phyloP scores from a whole-genome alignment of 495 filamentous ascomycete species.

The Podospora pseudocomata region DNA sequence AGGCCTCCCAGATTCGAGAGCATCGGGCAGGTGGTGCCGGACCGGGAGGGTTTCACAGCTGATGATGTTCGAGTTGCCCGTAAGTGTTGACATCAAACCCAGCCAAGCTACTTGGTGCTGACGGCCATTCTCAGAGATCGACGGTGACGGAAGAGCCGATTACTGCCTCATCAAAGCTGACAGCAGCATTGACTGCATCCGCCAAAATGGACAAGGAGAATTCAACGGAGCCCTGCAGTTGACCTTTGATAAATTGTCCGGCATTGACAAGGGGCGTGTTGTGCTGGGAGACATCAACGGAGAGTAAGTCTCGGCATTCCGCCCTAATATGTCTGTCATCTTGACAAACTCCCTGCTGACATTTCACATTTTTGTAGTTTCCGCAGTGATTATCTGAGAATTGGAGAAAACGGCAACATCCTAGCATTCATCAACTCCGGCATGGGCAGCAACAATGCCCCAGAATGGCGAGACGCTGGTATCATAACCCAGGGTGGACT shows the following conservation, averaged over 20 bases:
- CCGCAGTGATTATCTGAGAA: constrained; percentile 10
- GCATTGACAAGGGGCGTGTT: not conserved
- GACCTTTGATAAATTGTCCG: not conserved
- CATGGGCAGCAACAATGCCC: not conserved
- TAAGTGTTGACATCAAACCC: not conserved
- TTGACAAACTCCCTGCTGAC: not conserved
- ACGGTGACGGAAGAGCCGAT: constrained; percentile 15
- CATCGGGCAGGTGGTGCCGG: constrained; percentile 5
- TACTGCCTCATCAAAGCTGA: constrained; percentile 10
- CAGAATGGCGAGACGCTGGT: not conserved
- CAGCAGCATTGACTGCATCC: not conserved
- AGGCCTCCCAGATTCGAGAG: constrained; percentile 9
- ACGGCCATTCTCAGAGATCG: constrained; percentile 8
- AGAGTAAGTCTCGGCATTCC: not conserved
- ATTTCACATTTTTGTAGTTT: not conserved
- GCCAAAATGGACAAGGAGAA: not conserved
- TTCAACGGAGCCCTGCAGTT: not conserved
- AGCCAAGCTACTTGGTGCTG: not conserved
- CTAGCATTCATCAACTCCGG: constrained; percentile 12
- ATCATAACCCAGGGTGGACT: not conserved
- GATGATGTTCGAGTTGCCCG: constrained; percentile 11
- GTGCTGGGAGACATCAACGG: not conserved
- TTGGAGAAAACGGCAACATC: constrained; percentile 8
- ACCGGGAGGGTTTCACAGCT: constrained; percentile 4
- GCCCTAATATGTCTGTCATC: too few relatives aligned